These are phyloP conservation scores for Trichophyton simii DNA, from an alignment of 2,329 filamentous ascomycete species.

Conservation along the genomic window DNA sequence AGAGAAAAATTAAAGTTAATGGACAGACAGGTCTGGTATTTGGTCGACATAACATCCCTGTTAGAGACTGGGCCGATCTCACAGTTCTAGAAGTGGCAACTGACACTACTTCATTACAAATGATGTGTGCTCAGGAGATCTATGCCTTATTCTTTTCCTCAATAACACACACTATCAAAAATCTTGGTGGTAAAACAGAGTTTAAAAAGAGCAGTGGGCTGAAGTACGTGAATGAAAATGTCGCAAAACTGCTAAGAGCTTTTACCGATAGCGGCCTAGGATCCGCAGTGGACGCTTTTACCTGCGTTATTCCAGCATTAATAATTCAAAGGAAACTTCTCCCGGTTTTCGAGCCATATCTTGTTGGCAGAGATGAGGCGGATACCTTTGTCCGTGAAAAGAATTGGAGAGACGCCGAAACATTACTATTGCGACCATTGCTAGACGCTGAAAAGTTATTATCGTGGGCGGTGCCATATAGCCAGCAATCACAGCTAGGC, in stretches of 20 bases:
- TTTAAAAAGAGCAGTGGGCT: constrained; percentile 7
- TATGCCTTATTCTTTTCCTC: constrained; percentile 15
- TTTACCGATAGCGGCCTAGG: constrained; percentile 19
- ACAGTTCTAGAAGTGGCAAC: constrained; percentile 16
- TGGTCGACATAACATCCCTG: neutral
- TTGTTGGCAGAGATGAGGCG: too few species aligned
- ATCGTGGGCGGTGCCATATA: neutral
- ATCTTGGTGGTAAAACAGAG: constrained; percentile 9
- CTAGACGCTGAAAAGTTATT: neutral
- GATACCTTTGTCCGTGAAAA: too few species aligned
- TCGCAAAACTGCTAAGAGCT: constrained; percentile 17
- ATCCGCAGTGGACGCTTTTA: constrained; percentile 21
- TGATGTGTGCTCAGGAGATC: constrained; percentile 25
- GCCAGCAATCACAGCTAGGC: neutral
- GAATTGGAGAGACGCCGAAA: too few species aligned
- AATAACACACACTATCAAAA: constrained; percentile 18
- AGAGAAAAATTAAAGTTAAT: neutral
- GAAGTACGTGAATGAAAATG: neutral
- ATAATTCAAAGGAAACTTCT: constrained; percentile 6
- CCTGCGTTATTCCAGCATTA: constrained; percentile 21
- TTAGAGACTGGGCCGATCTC: neutral
- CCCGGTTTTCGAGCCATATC: neutral
- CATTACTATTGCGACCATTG: too few species aligned
- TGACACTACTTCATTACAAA: constrained; percentile 16
- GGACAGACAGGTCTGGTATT: neutral